Base-by-base conservation (phyloP, 2,329 filamentous ascomycete species). In the Colletotrichum tanaceti region DNA sequence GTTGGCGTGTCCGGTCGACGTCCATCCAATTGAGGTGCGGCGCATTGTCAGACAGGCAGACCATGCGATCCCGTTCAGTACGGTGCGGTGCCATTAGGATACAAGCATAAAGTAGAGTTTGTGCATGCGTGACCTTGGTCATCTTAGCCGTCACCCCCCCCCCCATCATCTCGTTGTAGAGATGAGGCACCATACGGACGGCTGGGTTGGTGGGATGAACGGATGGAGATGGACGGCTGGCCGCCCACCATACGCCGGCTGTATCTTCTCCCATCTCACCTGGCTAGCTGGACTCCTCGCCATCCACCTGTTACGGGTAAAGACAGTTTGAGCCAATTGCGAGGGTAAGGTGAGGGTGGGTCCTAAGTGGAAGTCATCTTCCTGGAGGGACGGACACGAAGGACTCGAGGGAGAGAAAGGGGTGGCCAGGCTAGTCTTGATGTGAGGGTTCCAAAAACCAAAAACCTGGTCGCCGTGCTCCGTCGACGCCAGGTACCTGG, bases 51-150 rank as follows among this genome's bases (percentile, higher is more conserved):
- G 35, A 28, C 13, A 24, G 18, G 58, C 28, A 46, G 28, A 32
- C n/a, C 5, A 35, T 39, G 35, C 16, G 43, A 39, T 41, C 5
- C n/a, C 10, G 57, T 59, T n/a, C n/a, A n/a, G 22, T 58, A 47
- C n/a, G 28, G 35, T 35, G 41, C 38, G 49, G 61, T 60, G 54
- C 18, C 38, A 60, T 54, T 28, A 49, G 54, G 59, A 60, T 38
- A 68, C 62, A 68, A 68, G 65, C 65, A 65, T 68, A 68, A 68
- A 68, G 62, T 50, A 53, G 49, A 64, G 53, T 67, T 64, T 16
- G 39, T 67, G 59, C 44, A 58, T 67, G 44, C 64, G 44, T 53
- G 59, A 67, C 53, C 53, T 53, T 18, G 16, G 11, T 14, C 28
- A 32, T 9, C 28, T 32, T 32, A 10, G 28, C 28, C 28, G 28